Percentiles rank a stretch among this genome's conserved stretches.
Conservation (phyloP, 2,329 filamentous ascomycete genomes). For the Rutstroemia sp. region DNA sequence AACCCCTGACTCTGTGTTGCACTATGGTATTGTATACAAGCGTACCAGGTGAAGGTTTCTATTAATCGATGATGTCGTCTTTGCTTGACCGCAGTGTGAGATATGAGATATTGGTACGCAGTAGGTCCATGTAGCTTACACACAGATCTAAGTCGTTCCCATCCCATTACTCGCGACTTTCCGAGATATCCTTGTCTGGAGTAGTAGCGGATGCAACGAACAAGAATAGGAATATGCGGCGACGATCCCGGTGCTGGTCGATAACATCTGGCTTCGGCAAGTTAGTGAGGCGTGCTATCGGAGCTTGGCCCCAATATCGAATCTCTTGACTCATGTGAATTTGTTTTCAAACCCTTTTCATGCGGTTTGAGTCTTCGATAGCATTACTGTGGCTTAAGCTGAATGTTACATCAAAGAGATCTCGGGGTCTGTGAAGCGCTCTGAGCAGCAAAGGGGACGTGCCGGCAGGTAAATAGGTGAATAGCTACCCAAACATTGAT, state of each 20-base stretch:
- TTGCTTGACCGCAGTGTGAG: background rate
- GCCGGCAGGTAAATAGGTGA: no score
- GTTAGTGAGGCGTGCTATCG: background rate
- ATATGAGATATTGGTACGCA: background rate
- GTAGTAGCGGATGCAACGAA: background rate
- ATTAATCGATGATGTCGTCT: no score
- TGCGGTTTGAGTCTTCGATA: background rate
- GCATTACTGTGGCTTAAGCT: background rate
- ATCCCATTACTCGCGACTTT: no score
- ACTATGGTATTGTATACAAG: no score
- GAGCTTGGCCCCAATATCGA: background rate
- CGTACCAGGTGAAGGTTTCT: no score
- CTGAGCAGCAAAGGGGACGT: no score
- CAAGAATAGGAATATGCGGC: background rate
- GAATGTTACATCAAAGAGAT: background rate
- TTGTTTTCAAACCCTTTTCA: no score
- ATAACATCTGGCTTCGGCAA: no score
- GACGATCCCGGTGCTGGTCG: background rate
- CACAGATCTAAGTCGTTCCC: no score
- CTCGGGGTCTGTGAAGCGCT: no score
- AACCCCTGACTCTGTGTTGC: background rate
- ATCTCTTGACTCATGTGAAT: background rate
- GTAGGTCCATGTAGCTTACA: no score
- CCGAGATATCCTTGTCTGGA: background rate
- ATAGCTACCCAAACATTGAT: no score